phyloP scores from a whole-genome alignment of 495 filamentous ascomycete species.

The Tuber borchii region DNA sequence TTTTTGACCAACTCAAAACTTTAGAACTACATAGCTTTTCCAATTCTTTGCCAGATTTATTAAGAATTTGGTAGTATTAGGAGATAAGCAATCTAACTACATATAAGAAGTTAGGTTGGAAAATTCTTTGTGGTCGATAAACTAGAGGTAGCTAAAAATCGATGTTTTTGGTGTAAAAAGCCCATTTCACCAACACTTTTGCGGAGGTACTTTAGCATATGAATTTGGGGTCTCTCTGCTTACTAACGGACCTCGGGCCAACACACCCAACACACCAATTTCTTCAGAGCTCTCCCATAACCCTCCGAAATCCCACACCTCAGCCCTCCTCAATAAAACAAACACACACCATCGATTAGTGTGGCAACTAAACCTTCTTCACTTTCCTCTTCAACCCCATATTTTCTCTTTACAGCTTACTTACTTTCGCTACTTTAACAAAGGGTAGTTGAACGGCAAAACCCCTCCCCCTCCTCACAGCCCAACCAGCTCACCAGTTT shows the following conservation, averaged over 20 bases:
- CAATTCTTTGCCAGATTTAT: no score
- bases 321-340: background rate
- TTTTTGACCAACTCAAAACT: no score
- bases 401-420: background rate
- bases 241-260: conserved; percentile 38
- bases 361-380: background rate
- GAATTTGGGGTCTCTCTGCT: conserved; percentile 13
- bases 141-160: no score
- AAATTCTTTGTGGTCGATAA: no score
- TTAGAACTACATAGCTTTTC: no score
- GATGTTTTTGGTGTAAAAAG: no score
- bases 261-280: conserved; percentile 32
- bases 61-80: no score
- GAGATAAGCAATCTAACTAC: no score
- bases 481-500: background rate
- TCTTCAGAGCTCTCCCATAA: conserved; percentile 17
- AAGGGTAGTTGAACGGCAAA: conserved; percentile 4
- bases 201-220: no score
- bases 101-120: no score
- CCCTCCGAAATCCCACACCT: conserved; percentile 5
- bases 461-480: background rate
- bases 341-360: background rate
- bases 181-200: no score
- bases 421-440: background rate
- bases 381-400: conserved; percentile 3